Percentiles rank a stretch among this genome's conserved stretches.
phyloP scores from a whole-genome alignment of 176 grass and related monocot genomes.

The Triticum timopheevii region DNA sequence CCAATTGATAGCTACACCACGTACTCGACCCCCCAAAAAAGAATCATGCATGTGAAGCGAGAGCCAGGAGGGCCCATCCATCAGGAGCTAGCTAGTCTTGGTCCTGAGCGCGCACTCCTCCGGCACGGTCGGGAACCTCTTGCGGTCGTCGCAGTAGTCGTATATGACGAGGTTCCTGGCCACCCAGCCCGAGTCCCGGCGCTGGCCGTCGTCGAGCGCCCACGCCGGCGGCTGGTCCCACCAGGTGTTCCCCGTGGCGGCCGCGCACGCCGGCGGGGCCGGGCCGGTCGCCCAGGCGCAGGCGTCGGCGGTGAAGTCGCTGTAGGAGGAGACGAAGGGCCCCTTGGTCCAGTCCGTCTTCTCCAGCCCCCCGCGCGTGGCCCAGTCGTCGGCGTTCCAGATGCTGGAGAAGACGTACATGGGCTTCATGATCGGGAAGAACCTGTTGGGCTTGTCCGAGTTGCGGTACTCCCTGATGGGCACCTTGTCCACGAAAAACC shows the following conservation, averaged over 20 bases:
- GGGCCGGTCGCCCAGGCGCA: constrained; percentile 41
- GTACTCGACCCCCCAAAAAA: not conserved
- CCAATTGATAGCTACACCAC: not conserved
- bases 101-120: constrained; percentile 60
- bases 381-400: constrained; percentile 99
- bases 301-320: constrained; percentile 76
- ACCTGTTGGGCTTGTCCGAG: constrained; percentile 55
- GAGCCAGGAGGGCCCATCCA: not conserved
- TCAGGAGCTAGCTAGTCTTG: not conserved
- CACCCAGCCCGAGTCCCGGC: constrained; percentile 64
- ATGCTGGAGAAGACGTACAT: constrained; percentile 99
- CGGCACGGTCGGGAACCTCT: constrained; percentile 55
- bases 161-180: constrained; percentile 80
- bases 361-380: constrained; percentile 83
- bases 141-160: constrained; percentile 86
- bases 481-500: constrained; percentile 95
- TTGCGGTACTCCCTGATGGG: constrained; percentile 80
- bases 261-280: constrained; percentile 45
- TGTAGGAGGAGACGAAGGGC: constrained; percentile 92
- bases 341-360: constrained; percentile 87
- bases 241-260: constrained; percentile 56
- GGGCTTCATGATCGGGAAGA: constrained; percentile 76
- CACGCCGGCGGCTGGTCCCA: constrained; percentile 91
- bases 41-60: not conserved
- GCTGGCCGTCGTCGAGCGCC: constrained; percentile 60